These are phyloP conservation scores for Erysimum cheiri DNA, from an alignment of 441 rosid species.

Conservation along the genomic window DNA sequence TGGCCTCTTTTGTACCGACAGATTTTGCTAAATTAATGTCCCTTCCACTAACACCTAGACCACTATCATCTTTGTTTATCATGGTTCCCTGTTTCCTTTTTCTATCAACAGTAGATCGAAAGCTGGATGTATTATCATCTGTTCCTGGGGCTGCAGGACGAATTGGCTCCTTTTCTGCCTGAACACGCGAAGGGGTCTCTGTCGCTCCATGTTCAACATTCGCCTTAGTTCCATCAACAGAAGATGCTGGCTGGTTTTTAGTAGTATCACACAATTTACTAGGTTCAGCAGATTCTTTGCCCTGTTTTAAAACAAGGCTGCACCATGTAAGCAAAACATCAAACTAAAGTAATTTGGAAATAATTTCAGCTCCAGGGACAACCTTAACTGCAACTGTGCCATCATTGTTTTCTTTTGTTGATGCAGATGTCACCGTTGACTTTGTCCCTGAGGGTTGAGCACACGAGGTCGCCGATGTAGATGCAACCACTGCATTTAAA, in stretches of 20 bases:
- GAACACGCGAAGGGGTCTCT: constrained; percentile 39
- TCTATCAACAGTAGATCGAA: constrained; percentile 39
- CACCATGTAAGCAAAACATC: constrained; percentile 34
- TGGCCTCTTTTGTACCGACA: constrained; percentile 10
- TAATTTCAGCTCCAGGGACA: constrained; percentile 17
- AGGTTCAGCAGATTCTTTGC: constrained; percentile 38
- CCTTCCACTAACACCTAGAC: constrained; percentile 35
- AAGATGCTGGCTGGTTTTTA: constrained; percentile 44
- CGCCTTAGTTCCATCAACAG: constrained; percentile 40
- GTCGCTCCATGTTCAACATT: constrained; percentile 43
- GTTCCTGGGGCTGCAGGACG: constrained; percentile 38
- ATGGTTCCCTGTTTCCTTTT: constrained; percentile 37
- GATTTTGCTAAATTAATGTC: constrained; percentile 32
- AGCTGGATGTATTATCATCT: constrained; percentile 44
- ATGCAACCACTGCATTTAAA: constrained; percentile 48
- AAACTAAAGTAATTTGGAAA: constrained; percentile 23
- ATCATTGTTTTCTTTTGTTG: constrained; percentile 41
- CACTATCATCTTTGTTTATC: constrained; percentile 31
- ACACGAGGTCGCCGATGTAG: constrained; percentile 43
- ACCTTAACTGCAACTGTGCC: constrained; percentile 52
- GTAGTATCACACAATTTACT: constrained; percentile 27
- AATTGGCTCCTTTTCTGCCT: constrained; percentile 40
- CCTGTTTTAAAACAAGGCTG: constrained; percentile 38
- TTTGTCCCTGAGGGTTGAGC: constrained; percentile 46
- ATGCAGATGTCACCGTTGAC: constrained; percentile 46